Conservation (phyloP, 768 basidiomycete species). For the Myochromella boudieri region DNA sequence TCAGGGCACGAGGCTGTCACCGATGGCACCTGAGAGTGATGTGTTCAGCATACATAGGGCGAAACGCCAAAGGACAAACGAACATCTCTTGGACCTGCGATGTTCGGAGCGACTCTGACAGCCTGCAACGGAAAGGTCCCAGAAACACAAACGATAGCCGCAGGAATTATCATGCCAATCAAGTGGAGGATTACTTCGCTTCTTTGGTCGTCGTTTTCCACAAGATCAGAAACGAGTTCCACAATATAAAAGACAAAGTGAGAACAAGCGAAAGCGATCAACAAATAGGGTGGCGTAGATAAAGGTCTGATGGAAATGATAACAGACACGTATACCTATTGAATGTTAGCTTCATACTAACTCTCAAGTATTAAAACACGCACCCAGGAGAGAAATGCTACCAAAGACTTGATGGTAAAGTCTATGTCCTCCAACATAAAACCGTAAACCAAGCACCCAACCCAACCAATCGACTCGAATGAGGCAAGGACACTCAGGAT, state of each 20-base stretch:
- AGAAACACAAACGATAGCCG: slow-evolving; percentile 44
- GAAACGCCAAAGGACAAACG: slow-evolving; percentile 18
- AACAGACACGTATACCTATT: slow-evolving; percentile 45
- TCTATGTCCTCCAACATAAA: slow-evolving; percentile 23
- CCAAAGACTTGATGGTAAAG: slow-evolving; percentile 24
- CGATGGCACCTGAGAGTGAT: slow-evolving; percentile 44
- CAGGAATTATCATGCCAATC: slow-evolving; percentile 32
- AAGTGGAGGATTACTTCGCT: slow-evolving; percentile 23
- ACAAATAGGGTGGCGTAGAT: slow-evolving; percentile 52
- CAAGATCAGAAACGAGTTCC: slow-evolving; percentile 32
- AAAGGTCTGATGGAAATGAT: slow-evolving; percentile 39
- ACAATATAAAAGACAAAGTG: slow-evolving; percentile 35
- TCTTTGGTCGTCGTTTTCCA: slow-evolving; percentile 10
- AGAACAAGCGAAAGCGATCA: slow-evolving; percentile 41
- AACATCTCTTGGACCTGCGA: slow-evolving; percentile 51
- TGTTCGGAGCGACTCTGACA: slow-evolving; percentile 42
- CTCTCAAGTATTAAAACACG: slow-evolving; percentile 17
- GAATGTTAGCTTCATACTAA: slow-evolving; percentile 7
- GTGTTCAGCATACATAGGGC: slow-evolving; percentile 8
- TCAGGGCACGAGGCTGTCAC: slow-evolving; percentile 56
- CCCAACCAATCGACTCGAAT: slow-evolving; percentile 40
- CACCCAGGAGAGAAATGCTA: slow-evolving; percentile 52
- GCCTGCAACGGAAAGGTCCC: slow-evolving; percentile 57
- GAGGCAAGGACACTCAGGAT: slow-evolving; percentile 36
- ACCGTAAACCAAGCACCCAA: slow-evolving; percentile 39